A percentile compares a stretch with the other conserved stretches of the same genome.
Conservation (phyloP, 73 alveolate species). For the Stentor coeruleus region DNA sequence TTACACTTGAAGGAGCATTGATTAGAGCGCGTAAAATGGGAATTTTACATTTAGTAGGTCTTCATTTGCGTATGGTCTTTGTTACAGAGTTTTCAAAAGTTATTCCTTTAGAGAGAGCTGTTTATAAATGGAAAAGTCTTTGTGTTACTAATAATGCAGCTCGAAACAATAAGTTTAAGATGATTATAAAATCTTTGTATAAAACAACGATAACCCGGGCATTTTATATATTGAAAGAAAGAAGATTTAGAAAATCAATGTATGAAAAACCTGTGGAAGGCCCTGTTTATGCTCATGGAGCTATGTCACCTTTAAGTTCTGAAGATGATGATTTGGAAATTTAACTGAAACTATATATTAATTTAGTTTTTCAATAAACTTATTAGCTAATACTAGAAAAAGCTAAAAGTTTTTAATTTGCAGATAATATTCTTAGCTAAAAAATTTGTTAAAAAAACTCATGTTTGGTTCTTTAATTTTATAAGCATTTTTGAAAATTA, state of each 20-base stretch:
- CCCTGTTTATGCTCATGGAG: slow-evolving; percentile 19
- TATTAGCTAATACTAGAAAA: too few relatives aligned
- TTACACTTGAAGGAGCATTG: not conserved
- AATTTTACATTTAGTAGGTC: slow-evolving; percentile 1
- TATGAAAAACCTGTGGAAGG: not conserved
- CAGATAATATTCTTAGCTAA: too few relatives aligned
- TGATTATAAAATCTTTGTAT: not conserved
- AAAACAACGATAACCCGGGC: not conserved
- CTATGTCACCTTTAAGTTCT: slow-evolving; percentile 11
- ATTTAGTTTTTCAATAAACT: too few relatives aligned
- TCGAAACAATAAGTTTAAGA: not conserved
- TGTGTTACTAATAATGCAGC: not conserved
- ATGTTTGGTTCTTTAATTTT: too few relatives aligned
- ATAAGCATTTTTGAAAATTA: too few relatives aligned
- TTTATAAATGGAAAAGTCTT: not conserved
- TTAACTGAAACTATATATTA: too few relatives aligned
- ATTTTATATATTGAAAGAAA: not conserved
- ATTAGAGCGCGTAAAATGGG: slow-evolving; percentile 1
- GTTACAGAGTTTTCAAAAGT: not conserved
- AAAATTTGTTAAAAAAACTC: too few relatives aligned
- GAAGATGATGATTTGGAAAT: not conserved
- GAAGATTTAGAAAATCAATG: not conserved
- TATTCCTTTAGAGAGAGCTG: not conserved
- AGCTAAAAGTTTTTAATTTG: too few relatives aligned
- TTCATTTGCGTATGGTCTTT: not conserved